phyloP scores from a whole-genome alignment of 257 asterid genomes.

The Galeopsis tetrahit region DNA sequence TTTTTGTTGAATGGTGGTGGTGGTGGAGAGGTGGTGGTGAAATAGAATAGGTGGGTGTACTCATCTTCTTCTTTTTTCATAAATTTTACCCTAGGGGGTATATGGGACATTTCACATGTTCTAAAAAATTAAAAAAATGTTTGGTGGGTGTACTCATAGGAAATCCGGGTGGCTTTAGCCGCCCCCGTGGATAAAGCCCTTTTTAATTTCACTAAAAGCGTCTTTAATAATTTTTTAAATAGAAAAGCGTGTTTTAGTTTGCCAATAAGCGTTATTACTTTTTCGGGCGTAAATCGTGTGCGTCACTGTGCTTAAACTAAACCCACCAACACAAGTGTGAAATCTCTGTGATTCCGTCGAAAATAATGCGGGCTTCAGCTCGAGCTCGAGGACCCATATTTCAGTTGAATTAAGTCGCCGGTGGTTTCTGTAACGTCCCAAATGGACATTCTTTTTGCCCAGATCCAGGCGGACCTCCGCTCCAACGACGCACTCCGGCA shows the following conservation, averaged over 20 bases:
- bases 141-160: too few relatives aligned
- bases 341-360: background rate
- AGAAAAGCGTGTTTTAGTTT: too few relatives aligned
- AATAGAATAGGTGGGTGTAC: too few relatives aligned
- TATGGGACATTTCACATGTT: too few relatives aligned
- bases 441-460: constrained; percentile 93
- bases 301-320: background rate
- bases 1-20: too few relatives aligned
- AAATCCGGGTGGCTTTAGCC: too few relatives aligned
- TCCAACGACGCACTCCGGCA: constrained; percentile 96
- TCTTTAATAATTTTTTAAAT: too few relatives aligned
- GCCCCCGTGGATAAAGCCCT: too few relatives aligned
- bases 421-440: constrained; percentile 7
- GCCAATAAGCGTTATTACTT: background rate
- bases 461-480: constrained; percentile 98
- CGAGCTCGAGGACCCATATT: constrained; percentile 3
- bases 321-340: constrained; percentile 29
- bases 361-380: constrained; percentile 8
- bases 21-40: too few relatives aligned
- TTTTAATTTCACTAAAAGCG: background rate
- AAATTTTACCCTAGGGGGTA: too few relatives aligned
- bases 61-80: too few relatives aligned
- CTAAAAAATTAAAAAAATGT: too few relatives aligned
- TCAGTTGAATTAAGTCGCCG: constrained; percentile 22
- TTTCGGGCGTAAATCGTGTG: background rate